A percentile compares a stretch with the other conserved stretches of the same genome.
Evolutionary conservation across 768 basidiomycete species (phyloP).

Genomic region (Phylloporus arenicola): DNA sequence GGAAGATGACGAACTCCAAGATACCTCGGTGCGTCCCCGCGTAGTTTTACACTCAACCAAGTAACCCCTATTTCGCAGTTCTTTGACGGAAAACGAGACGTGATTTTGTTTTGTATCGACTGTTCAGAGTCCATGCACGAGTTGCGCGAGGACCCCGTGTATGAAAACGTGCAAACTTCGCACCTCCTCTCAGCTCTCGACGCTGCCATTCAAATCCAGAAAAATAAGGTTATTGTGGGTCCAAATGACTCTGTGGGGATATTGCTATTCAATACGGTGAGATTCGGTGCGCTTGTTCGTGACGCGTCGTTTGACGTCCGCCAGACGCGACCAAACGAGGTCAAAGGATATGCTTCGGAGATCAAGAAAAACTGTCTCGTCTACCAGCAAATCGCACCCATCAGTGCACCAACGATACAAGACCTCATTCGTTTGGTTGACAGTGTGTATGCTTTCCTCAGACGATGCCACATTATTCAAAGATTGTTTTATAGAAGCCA

Average conservation of each 20-base stretch:
- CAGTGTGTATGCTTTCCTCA: constrained; percentile 40
- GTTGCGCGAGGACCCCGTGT: constrained; percentile 56
- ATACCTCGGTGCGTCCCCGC: constrained; percentile 44
- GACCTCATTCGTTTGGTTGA: constrained; percentile 74
- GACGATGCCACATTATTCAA: background rate
- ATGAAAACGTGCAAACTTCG: constrained; percentile 64
- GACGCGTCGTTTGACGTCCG: background rate
- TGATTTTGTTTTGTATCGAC: constrained; percentile 94
- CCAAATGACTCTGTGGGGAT: constrained; percentile 90
- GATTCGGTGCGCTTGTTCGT: constrained; percentile 14
- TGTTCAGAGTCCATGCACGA: constrained; percentile 87
- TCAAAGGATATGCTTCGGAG: constrained; percentile 43
- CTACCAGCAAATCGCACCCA: constrained; percentile 69
- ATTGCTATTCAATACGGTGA: constrained; percentile 87
- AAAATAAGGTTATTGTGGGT: constrained; percentile 82
- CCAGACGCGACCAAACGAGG: constrained; percentile 25
- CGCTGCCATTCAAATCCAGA: constrained; percentile 80
- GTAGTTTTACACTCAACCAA: constrained; percentile 9
- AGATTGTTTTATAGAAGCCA: constrained; percentile 43
- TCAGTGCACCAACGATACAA: constrained; percentile 80
- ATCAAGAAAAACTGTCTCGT: constrained; percentile 67
- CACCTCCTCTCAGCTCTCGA: constrained; percentile 77
- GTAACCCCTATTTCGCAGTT: constrained; percentile 37
- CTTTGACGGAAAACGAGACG: constrained; percentile 73
- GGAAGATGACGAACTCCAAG: constrained; percentile 79